Evolutionary conservation across 371 early-diverging fungal species (phyloP), one percentile per base, ranked within the genome.

Genomic region (Rhizopus arrhizus): DNA sequence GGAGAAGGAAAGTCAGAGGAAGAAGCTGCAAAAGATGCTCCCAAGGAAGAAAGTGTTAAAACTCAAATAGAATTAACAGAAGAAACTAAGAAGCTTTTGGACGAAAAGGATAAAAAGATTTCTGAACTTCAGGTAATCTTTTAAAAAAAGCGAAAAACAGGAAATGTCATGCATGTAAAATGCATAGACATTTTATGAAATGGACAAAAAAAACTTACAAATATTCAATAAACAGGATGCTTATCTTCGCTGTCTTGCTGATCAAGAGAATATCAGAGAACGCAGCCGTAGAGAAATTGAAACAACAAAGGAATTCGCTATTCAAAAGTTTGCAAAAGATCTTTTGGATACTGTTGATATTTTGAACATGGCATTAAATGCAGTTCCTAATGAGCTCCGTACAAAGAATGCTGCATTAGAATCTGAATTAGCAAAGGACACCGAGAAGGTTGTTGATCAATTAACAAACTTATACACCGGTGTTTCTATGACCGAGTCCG

Each of bases 241-340:
- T 42, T 89, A 92, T 60, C 82, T 95, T 61, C 92, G 96, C 62
- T 87, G 91, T 45, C 85, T 99, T 38, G 99, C 99, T 34, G 99
- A 99, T 54, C 85, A 87, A 74, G 94, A 99, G 76, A 99, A 99
- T 81, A 71, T 97, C 32, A 92, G 98, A 42, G 86, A 85, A 52
- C 91, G 98, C 48, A 90, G 91, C 41, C 87, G 90, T 68, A 89
- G 85, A 66, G 98, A 99, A 74, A 81, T 94, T 10, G 89, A 90
- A 42, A 81, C 85, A 36, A 84, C 93, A 42, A 85, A 89, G 53
- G 83, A 87, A 29, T 96, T 85, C 73, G 94, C 97, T 2, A 95
- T 97, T 66, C 92, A 93, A 73, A 93, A 92, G 81, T 99, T 99
- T 72, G 96, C 96, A 69, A 97, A 95, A 77, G 98, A 99, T 66